Percentiles rank a stretch among this genome's conserved stretches.
Conservation (phyloP, 2,329 filamentous ascomycete species). For the Arthrobotrys conoides region DNA sequence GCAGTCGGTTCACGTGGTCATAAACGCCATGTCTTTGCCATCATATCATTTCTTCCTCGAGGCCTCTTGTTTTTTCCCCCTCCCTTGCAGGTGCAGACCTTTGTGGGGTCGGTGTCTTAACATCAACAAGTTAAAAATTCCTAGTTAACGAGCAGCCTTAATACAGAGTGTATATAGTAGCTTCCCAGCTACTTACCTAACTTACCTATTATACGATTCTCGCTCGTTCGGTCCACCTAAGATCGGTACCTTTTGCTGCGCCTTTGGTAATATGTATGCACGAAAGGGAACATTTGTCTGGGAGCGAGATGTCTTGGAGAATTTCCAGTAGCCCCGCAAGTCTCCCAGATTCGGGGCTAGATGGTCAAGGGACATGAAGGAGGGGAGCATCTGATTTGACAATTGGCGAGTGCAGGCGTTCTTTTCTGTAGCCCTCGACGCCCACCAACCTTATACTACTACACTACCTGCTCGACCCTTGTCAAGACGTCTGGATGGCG, state of each 20-base stretch:
- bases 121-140: conserved; percentile 17
- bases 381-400: conserved; percentile 55
- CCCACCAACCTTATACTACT: conserved; percentile 55
- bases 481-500: conserved; percentile 53
- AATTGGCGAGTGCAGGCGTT: conserved; percentile 56
- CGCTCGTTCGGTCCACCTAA: conserved; percentile 48
- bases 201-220: conserved; percentile 21
- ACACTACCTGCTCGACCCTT: conserved; percentile 52
- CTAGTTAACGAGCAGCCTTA: conserved; percentile 11
- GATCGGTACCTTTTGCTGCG: conserved; percentile 60
- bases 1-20: conserved; percentile 42
- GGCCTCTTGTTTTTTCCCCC: conserved; percentile 18
- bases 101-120: conserved; percentile 43
- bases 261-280: conserved; percentile 54
- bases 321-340: conserved; percentile 44
- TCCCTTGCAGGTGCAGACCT: conserved; percentile 26
- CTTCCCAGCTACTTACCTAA: not conserved
- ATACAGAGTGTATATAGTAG: not conserved
- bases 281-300: conserved; percentile 55
- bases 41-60: too few relatives aligned
- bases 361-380: conserved; percentile 24
- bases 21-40: conserved; percentile 51
- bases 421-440: conserved; percentile 16
- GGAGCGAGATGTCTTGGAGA: conserved; percentile 59
- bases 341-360: conserved; percentile 34